Percentiles rank a stretch among this genome's conserved stretches.
These are phyloP conservation scores for Phytophthora boehmeriae DNA, from an alignment of 352 stramenopile species.

Conservation along the genomic window DNA sequence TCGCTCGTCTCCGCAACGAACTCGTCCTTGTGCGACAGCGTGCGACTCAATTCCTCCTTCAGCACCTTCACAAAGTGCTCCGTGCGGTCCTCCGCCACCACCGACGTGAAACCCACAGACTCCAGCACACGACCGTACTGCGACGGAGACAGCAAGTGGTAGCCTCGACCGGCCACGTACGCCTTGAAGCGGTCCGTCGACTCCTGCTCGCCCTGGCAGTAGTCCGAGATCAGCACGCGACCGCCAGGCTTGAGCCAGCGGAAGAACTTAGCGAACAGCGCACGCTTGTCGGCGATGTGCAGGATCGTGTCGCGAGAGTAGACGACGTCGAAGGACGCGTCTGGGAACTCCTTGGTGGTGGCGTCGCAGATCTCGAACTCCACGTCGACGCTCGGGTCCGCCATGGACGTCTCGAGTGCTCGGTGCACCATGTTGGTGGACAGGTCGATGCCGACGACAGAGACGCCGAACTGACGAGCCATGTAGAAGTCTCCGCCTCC, in stretches of 20 bases:
- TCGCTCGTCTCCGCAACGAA: slow-evolving; percentile 73
- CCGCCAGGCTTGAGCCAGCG: slow-evolving; percentile 71
- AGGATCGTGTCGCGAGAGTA: slow-evolving; percentile 84
- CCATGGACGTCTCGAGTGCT: slow-evolving; percentile 68
- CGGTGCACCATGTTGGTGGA: slow-evolving; percentile 82
- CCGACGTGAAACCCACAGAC: slow-evolving; percentile 54
- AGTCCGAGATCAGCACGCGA: slow-evolving; percentile 71
- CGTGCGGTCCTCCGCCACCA: slow-evolving; percentile 69
- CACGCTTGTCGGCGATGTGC: slow-evolving; percentile 68
- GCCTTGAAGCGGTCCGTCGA: slow-evolving; percentile 53
- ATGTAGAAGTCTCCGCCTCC: slow-evolving; percentile 92
- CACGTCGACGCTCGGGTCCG: slow-evolving; percentile 48
- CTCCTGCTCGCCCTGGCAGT: slow-evolving; percentile 67
- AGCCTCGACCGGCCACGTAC: slow-evolving; percentile 68
- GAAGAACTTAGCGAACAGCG: slow-evolving; percentile 71
- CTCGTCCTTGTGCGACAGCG: slow-evolving; percentile 59
- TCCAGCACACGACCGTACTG: slow-evolving; percentile 63
- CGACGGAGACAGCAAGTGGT: slow-evolving; percentile 65
- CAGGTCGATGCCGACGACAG: slow-evolving; percentile 74
- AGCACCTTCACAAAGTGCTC: slow-evolving; percentile 70
- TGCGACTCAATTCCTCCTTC: slow-evolving; percentile 66
- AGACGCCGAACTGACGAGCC: slow-evolving; percentile 87
- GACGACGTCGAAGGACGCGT: slow-evolving; percentile 70
- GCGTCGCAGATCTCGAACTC: slow-evolving; percentile 81
- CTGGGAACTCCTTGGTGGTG: slow-evolving; percentile 59